A percentile compares a stretch with the other conserved stretches of the same genome.
Evolutionary conservation across 345 rosid genomes (phyloP).

Genomic region (Lenwebbia sp.): DNA sequence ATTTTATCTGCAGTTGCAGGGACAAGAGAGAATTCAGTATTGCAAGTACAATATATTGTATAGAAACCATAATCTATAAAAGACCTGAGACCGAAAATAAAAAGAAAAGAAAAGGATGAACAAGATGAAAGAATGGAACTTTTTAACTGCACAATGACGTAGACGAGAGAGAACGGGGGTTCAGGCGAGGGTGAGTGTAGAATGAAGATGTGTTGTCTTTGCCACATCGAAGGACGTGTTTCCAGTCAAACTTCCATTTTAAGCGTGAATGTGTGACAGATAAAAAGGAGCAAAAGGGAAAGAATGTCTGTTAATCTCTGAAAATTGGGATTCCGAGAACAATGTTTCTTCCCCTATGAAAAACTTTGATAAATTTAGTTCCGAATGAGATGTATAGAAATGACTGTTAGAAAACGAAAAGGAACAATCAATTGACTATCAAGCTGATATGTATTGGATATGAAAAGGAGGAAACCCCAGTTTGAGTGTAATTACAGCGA

Average conservation of each 20-base stretch:
- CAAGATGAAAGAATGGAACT: not conserved
- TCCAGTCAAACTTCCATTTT: not conserved
- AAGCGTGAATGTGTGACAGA: not conserved
- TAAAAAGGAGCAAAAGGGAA: not conserved
- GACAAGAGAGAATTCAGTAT: not conserved
- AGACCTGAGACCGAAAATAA: not conserved
- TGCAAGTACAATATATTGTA: not conserved
- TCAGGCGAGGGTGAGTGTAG: not conserved
- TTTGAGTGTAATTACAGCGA: conserved; percentile 57
- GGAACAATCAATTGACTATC: not conserved
- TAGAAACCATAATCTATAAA: not conserved
- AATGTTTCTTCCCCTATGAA: not conserved
- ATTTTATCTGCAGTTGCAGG: conserved; percentile 44
- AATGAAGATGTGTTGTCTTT: not conserved
- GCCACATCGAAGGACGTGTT: not conserved
- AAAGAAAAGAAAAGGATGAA: not conserved
- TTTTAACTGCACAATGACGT: not conserved
- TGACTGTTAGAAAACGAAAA: not conserved
- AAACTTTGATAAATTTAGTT: not conserved
- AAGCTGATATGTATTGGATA: not conserved
- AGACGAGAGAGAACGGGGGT: not conserved
- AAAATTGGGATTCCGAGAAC: not conserved
- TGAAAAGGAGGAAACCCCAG: conserved; percentile 8
- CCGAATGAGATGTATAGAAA: not conserved
- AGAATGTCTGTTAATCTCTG: not conserved